Percentiles rank a stretch among this genome's conserved stretches.
Evolutionary conservation across 441 rosid species (phyloP).

Genomic region (Manihot esculenta): DNA sequence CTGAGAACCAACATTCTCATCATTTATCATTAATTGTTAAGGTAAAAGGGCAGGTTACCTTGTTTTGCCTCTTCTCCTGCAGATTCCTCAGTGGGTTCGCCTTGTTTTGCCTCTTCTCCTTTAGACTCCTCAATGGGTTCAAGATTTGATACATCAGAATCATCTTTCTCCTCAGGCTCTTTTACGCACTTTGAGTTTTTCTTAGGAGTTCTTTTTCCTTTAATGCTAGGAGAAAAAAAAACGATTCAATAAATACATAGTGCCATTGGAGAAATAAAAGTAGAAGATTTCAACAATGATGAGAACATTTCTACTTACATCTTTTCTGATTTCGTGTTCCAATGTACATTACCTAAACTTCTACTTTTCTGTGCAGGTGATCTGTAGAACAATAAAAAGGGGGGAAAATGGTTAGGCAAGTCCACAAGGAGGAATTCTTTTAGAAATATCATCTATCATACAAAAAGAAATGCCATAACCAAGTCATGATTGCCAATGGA

Average conservation of each 20-base stretch:
- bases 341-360: conserved; percentile 36
- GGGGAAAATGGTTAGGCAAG: conserved; percentile 9
- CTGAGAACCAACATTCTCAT: not conserved
- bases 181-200: conserved; percentile 44
- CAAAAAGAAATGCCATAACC: not conserved
- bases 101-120: conserved; percentile 18
- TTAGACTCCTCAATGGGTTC: conserved; percentile 29
- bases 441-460: conserved; percentile 8
- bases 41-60: conserved; percentile 32
- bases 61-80: conserved; percentile 8
- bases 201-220: conserved; percentile 90
- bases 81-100: conserved; percentile 19
- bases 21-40: not conserved
- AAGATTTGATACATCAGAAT: conserved; percentile 41
- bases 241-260: conserved; percentile 20
- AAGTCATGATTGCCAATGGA: not conserved
- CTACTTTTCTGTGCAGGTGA: conserved; percentile 53
- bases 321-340: conserved; percentile 42
- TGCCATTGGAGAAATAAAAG: conserved; percentile 16
- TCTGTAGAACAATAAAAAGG: conserved; percentile 38
- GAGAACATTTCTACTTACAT: conserved; percentile 47
- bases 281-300: conserved; percentile 17
- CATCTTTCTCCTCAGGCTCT: conserved; percentile 43
- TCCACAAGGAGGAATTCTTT: not conserved
- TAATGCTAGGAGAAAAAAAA: conserved; percentile 41